Evolutionary conservation across 1,139 yeast species (phyloP).

Genomic region (Taphrina pruni): DNA sequence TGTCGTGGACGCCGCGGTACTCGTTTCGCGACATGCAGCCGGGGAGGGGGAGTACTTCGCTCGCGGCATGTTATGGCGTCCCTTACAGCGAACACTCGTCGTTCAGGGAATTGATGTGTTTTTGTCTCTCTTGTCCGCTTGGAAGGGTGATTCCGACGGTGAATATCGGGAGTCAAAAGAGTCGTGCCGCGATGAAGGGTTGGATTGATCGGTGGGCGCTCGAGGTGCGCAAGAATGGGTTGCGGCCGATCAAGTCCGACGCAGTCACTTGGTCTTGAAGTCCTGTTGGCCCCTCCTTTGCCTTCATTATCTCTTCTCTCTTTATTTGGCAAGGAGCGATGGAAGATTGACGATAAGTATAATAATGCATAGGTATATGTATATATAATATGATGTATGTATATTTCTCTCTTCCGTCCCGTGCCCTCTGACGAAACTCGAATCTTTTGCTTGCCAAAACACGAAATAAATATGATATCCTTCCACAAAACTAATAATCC

Average conservation of each 20-base stretch:
- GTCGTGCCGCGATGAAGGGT: conserved; percentile 46
- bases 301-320: too few species aligned
- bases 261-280: conserved; percentile 1
- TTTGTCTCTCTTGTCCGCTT: conserved; percentile 62
- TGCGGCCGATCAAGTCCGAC: neutral
- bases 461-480: too few species aligned
- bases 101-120: conserved; percentile 73
- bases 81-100: conserved; percentile 97
- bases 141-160: conserved; percentile 79
- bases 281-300: too few species aligned
- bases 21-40: conserved; percentile 44
- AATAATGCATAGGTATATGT: too few species aligned
- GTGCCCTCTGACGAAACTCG: too few species aligned
- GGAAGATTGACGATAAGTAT: too few species aligned
- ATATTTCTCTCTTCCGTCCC: too few species aligned
- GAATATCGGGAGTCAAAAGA: conserved; percentile 51
- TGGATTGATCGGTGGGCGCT: conserved; percentile 47
- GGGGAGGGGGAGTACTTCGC: conserved; percentile 46
- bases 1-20: conserved; percentile 44
- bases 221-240: conserved; percentile 45
- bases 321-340: too few species aligned
- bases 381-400: too few species aligned
- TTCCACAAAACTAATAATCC: too few species aligned
- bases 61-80: conserved; percentile 53
- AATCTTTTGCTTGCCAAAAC: too few species aligned